Conservation (phyloP, 176 grass and related monocot genomes). For the Eleusine coracana region DNA sequence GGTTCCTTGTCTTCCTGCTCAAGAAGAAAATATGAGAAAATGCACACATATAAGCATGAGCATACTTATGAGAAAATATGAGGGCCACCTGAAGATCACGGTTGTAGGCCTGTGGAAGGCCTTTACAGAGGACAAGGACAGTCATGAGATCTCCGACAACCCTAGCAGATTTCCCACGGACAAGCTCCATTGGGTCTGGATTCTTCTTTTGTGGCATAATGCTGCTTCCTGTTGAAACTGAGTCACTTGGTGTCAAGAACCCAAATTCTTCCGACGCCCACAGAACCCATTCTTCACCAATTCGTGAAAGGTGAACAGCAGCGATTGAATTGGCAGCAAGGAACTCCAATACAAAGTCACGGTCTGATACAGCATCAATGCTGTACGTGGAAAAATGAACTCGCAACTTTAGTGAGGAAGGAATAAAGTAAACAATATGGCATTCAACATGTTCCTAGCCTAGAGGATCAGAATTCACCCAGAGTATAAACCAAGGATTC, state of each 20-base stretch:
- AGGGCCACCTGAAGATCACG: conserved; percentile 81
- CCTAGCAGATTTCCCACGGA: conserved; percentile 94
- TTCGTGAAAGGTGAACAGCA: conserved; percentile 91
- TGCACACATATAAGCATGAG: neutral
- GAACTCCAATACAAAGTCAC: conserved; percentile 96
- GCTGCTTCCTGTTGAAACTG: conserved; percentile 77
- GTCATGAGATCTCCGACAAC: conserved; percentile 92
- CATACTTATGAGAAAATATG: neutral
- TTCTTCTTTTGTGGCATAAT: conserved; percentile 98
- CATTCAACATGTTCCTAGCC: neutral
- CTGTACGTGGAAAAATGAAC: conserved; percentile 37
- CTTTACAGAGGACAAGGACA: conserved; percentile 85
- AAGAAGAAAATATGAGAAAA: conserved; percentile 35
- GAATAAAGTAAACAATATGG: neutral
- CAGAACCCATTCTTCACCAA: conserved; percentile 97
- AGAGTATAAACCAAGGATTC: neutral
- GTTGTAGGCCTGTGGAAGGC: conserved; percentile 95
- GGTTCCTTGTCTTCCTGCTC: conserved; percentile 97
- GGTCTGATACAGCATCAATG: conserved; percentile 98
- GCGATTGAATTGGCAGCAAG: conserved; percentile 83
- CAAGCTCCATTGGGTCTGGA: conserved; percentile 94
- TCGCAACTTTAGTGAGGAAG: conserved; percentile 1
- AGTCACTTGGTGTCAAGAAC: conserved; percentile 79
- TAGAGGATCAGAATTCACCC: neutral
- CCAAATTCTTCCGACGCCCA: conserved; percentile 99